These are phyloP conservation scores for Plantago coronopus DNA, from an alignment of 305 asterid species.

Conservation along the genomic window DNA sequence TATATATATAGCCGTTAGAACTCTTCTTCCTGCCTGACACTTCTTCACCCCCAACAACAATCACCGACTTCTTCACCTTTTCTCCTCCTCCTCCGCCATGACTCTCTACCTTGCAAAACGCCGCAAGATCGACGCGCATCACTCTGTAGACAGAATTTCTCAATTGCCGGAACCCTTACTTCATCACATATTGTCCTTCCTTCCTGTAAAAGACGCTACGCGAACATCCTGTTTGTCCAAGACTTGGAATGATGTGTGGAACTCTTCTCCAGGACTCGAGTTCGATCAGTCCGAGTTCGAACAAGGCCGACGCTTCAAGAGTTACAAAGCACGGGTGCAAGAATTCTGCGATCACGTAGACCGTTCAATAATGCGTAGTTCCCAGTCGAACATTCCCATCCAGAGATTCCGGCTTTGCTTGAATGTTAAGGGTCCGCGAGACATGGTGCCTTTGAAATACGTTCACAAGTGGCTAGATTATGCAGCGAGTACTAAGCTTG, in stretches of 20 bases:
- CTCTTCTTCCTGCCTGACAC: too few species aligned
- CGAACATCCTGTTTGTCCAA: background rate
- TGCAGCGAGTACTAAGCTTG: conserved; percentile 8
- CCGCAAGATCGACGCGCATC: background rate
- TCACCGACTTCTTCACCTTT: too few species aligned
- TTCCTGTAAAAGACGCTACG: conserved; percentile 3
- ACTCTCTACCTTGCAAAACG: background rate
- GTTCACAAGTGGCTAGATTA: conserved; percentile 12
- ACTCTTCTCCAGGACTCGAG: background rate
- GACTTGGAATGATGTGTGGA: conserved; percentile 11
- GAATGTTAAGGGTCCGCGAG: background rate
- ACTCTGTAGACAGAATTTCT: background rate
- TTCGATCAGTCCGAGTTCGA: conserved; percentile 12
- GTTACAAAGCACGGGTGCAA: background rate
- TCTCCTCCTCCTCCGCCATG: too few species aligned
- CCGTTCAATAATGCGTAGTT: background rate
- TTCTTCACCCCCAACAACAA: too few species aligned
- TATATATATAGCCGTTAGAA: too few species aligned
- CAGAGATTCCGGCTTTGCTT: conserved; percentile 8
- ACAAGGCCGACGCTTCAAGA: too few species aligned
- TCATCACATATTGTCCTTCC: conserved; percentile 8
- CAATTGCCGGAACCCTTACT: conserved; percentile 10
- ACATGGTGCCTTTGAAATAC: background rate
- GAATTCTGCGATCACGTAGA: conserved; percentile 15
- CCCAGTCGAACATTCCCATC: background rate